These are phyloP conservation scores for Populus alba DNA, from an alignment of 345 rosid species.

Conservation along the genomic window DNA sequence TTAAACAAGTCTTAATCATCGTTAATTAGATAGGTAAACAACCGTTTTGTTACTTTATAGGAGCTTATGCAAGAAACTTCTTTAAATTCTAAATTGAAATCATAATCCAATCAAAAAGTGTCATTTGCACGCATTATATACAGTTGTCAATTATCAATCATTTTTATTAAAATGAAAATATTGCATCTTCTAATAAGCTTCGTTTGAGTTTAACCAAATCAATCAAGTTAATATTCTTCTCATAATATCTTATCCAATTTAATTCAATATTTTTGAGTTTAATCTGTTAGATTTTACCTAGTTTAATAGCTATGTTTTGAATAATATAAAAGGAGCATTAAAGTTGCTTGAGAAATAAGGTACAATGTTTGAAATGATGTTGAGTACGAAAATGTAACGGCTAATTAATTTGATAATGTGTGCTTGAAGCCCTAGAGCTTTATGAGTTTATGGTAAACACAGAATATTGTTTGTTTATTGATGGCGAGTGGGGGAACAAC, in stretches of 20 bases:
- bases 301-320: too few relatives aligned
- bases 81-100: too few relatives aligned
- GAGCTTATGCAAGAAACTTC: not conserved
- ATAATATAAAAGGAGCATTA: not conserved
- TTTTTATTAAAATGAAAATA: too few relatives aligned
- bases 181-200: too few relatives aligned
- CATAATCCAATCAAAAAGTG: not conserved
- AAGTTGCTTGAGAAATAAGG: not conserved
- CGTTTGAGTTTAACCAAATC: too few relatives aligned
- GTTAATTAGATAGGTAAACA: slow-evolving; percentile 1
- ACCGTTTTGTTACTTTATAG: not conserved
- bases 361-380: not conserved
- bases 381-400: not conserved
- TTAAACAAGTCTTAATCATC: not conserved
- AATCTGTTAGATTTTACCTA: too few relatives aligned
- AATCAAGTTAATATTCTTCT: too few relatives aligned
- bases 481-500: not conserved
- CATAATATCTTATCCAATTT: too few relatives aligned
- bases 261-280: too few relatives aligned
- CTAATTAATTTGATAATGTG: not conserved
- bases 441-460: too few relatives aligned
- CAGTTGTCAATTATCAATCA: too few relatives aligned
- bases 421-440: not conserved
- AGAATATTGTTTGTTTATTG: not conserved
- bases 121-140: too few relatives aligned